Percentiles rank a stretch among this genome's conserved stretches.
Evolutionary conservation across 352 stramenopile species (phyloP).

Genomic region (Phytophthora constricta): DNA sequence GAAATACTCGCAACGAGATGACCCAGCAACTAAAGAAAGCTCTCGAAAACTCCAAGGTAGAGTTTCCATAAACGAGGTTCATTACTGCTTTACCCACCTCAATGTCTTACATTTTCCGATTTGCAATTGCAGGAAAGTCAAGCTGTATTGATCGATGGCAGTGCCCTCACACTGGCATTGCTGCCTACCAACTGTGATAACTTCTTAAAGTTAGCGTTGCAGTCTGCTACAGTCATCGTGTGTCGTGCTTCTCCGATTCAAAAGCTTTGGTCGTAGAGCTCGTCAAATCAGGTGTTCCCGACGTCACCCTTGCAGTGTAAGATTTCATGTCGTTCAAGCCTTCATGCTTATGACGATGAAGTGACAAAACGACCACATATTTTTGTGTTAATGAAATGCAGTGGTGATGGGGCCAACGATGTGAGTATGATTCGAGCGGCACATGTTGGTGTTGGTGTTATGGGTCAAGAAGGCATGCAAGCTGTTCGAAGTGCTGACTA

Average conservation of each 20-base stretch:
- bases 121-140: constrained; percentile 52
- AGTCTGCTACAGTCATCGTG: constrained; percentile 87
- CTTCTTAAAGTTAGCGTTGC: constrained; percentile 74
- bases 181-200: constrained; percentile 57
- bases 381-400: constrained; percentile 28
- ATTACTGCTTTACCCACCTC: not conserved
- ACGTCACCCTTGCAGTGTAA: constrained; percentile 94
- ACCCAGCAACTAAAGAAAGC: constrained; percentile 55
- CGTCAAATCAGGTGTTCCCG: constrained; percentile 82
- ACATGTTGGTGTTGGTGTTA: constrained; percentile 98
- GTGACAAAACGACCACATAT: not conserved
- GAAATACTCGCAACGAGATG: constrained; percentile 54
- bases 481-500: constrained; percentile 84
- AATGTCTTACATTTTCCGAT: no score
- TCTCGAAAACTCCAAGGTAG: constrained; percentile 51
- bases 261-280: constrained; percentile 95
- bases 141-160: constrained; percentile 74
- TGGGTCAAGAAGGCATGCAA: constrained; percentile 96
- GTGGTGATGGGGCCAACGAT: constrained; percentile 99
- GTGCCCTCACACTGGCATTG: constrained; percentile 65
- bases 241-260: constrained; percentile 90
- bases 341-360: not conserved
- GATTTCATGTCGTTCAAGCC: constrained; percentile 8
- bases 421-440: constrained; percentile 99
- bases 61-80: not conserved